phyloP scores from a whole-genome alignment of 352 stramenopile species.

The Pythium angustatum region DNA sequence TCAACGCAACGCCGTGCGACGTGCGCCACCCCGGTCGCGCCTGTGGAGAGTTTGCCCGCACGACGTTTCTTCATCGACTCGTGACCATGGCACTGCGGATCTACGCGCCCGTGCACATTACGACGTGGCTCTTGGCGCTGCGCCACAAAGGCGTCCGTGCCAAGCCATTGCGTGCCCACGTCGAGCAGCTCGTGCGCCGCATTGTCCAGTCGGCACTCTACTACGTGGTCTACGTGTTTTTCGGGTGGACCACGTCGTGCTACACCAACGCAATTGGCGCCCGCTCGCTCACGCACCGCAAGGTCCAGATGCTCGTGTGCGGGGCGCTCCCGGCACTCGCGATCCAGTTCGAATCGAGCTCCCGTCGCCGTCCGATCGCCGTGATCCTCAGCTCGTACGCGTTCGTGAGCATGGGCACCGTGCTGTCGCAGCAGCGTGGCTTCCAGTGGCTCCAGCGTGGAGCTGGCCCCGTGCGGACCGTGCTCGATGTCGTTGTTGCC shows the following conservation, averaged over 20 bases:
- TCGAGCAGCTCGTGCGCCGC: slow-evolving; percentile 36
- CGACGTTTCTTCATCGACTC: slow-evolving; percentile 42
- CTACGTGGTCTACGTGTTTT: slow-evolving; percentile 52
- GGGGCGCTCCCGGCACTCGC: slow-evolving; percentile 47
- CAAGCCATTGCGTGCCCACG: slow-evolving; percentile 33
- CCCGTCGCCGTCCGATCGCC: slow-evolving; percentile 46
- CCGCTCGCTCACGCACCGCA: slow-evolving; percentile 44
- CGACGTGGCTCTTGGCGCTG: slow-evolving; percentile 48
- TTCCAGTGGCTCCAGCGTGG: slow-evolving; percentile 42
- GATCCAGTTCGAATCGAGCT: slow-evolving; percentile 55
- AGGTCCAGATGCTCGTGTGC: slow-evolving; percentile 53
- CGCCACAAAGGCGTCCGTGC: slow-evolving; percentile 41
- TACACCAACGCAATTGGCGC: slow-evolving; percentile 42
- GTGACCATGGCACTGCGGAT: slow-evolving; percentile 43
- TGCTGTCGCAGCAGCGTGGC: slow-evolving; percentile 30
- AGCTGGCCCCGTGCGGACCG: slow-evolving; percentile 29
- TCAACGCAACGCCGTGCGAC: slow-evolving; percentile 52
- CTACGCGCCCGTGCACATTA: slow-evolving; percentile 61
- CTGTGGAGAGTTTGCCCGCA: slow-evolving; percentile 47
- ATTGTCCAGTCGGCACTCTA: slow-evolving; percentile 54
- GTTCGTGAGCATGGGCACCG: slow-evolving; percentile 52
- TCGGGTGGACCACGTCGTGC: slow-evolving; percentile 52
- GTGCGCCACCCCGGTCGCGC: slow-evolving; percentile 42
- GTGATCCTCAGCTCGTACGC: slow-evolving; percentile 66
- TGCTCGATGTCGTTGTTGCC: slow-evolving; percentile 44